Percentiles rank a stretch among this genome's conserved stretches.
Evolutionary conservation across 2,329 filamentous ascomycete species (phyloP).

Genomic region (Calonectria pseudoreteaudii): DNA sequence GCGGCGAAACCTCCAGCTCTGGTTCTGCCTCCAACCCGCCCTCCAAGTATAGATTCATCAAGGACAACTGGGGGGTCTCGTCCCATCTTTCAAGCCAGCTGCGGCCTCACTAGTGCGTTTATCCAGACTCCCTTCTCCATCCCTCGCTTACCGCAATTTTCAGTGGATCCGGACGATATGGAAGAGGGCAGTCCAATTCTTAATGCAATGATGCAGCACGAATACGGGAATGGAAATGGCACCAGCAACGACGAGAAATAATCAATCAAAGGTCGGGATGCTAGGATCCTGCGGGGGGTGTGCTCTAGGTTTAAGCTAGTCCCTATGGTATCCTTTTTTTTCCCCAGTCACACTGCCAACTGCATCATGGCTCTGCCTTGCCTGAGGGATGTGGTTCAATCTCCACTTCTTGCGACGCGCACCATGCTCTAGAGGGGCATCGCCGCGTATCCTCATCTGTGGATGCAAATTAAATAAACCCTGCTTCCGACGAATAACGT

Average conservation of each 20-base stretch:
- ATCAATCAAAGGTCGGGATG: background rate
- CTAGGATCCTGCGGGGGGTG: background rate
- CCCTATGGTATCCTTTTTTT: background rate
- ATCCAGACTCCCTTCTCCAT: background rate
- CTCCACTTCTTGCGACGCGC: background rate
- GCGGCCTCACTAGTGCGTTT: conserved; percentile 3
- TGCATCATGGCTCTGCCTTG: background rate
- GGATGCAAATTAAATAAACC: conserved; percentile 5
- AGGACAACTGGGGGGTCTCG: conserved; percentile 20
- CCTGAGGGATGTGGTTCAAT: conserved; percentile 6
- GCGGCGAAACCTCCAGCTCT: background rate
- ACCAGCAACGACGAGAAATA: background rate
- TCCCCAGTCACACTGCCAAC: background rate
- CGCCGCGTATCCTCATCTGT: background rate
- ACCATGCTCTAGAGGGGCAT: background rate
- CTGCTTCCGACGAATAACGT: background rate
- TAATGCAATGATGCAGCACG: conserved; percentile 6
- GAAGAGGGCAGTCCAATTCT: conserved; percentile 20
- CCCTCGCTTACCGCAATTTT: background rate
- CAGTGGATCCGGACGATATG: conserved; percentile 16
- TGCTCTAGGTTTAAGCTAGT: conserved; percentile 1
- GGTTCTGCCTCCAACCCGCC: background rate
- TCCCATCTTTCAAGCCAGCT: conserved; percentile 10
- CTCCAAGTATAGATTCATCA: conserved; percentile 4
- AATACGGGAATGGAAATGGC: background rate